A percentile compares a stretch with the other conserved stretches of the same genome.
These are phyloP conservation scores for Mycena vulgaris DNA, from an alignment of 768 basidiomycete species.

Conservation along the genomic window DNA sequence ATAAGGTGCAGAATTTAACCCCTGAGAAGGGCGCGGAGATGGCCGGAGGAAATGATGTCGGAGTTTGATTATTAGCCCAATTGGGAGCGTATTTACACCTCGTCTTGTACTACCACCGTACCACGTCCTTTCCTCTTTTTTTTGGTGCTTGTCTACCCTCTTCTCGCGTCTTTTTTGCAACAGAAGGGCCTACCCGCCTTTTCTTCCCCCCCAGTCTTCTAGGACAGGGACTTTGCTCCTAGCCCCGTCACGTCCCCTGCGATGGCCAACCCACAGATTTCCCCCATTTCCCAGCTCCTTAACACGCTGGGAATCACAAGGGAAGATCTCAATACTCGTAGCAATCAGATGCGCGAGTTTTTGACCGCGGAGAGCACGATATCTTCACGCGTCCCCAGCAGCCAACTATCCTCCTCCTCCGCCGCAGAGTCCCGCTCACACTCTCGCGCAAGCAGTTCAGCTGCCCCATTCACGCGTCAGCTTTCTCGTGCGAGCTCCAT, in stretches of 20 bases:
- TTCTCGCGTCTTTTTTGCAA: constrained; percentile 20
- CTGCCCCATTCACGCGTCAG: constrained; percentile 58
- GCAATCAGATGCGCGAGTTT: constrained; percentile 87
- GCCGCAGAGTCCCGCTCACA: constrained; percentile 52
- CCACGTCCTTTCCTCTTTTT: background rate
- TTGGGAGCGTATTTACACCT: constrained; percentile 1
- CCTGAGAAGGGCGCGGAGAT: constrained; percentile 7
- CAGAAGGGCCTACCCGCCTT: constrained; percentile 3
- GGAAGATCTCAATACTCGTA: constrained; percentile 80
- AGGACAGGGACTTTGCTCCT: constrained; percentile 17
- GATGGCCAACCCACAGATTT: constrained; percentile 63
- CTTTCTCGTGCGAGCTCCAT: constrained; percentile 62
- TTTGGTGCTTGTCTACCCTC: constrained; percentile 7
- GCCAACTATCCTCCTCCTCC: constrained; percentile 53
- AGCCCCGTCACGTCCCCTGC: constrained; percentile 16
- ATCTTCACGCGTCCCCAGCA: constrained; percentile 62
- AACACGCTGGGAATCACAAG: constrained; percentile 82
- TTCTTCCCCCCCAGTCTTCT: background rate
- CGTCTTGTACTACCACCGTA: background rate
- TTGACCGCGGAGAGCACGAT: constrained; percentile 68
- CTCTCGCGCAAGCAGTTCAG: constrained; percentile 54
- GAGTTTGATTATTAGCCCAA: constrained; percentile 6
- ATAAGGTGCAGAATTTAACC: constrained; percentile 33
- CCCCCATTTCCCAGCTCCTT: constrained; percentile 83
- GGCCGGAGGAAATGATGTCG: constrained; percentile 4